Evolutionary conservation across 2,329 filamentous ascomycete species (phyloP).

Genomic region (Thelonectria olida): DNA sequence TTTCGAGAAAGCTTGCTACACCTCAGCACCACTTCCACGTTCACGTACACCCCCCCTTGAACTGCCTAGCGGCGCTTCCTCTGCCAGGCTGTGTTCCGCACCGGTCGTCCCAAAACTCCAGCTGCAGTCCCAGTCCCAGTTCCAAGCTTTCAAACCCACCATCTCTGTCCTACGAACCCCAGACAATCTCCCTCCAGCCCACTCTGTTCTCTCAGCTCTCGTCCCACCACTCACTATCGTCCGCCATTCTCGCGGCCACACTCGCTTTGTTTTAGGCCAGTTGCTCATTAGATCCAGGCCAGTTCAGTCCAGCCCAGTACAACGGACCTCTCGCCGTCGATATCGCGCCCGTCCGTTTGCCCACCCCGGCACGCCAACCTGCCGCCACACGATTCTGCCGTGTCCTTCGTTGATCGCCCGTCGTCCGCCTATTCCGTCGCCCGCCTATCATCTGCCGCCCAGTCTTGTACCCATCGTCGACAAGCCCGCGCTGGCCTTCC

Average conservation of each 20-base stretch:
- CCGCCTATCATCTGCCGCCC: constrained; percentile 17
- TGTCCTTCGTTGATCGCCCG: constrained; percentile 37
- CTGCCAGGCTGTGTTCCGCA: constrained; percentile 34
- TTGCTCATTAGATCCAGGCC: constrained; percentile 23
- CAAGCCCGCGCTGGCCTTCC: constrained; percentile 29
- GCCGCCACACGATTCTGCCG: constrained; percentile 35
- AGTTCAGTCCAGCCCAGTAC: constrained; percentile 1
- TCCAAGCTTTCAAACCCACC: constrained; percentile 32
- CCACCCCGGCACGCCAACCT: constrained; percentile 37
- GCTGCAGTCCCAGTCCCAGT: constrained; percentile 15
- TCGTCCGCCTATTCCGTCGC: constrained; percentile 31
- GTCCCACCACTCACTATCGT: constrained; percentile 42
- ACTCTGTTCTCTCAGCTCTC: constrained; percentile 41
- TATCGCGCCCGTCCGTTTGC: constrained; percentile 28
- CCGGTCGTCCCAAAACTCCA: constrained; percentile 23
- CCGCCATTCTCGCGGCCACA: constrained; percentile 31
- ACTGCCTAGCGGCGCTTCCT: constrained; percentile 2
- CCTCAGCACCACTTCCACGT: not conserved
- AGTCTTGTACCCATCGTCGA: constrained; percentile 10
- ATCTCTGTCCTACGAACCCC: constrained; percentile 31
- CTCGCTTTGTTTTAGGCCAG: constrained; percentile 31
- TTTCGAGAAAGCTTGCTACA: constrained; percentile 1
- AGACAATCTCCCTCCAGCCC: constrained; percentile 34
- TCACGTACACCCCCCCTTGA: not conserved
- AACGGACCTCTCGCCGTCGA: constrained; percentile 32